These are phyloP conservation scores for Suillus occidentalis DNA, from an alignment of 768 basidiomycete genomes.

Conservation along the genomic window DNA sequence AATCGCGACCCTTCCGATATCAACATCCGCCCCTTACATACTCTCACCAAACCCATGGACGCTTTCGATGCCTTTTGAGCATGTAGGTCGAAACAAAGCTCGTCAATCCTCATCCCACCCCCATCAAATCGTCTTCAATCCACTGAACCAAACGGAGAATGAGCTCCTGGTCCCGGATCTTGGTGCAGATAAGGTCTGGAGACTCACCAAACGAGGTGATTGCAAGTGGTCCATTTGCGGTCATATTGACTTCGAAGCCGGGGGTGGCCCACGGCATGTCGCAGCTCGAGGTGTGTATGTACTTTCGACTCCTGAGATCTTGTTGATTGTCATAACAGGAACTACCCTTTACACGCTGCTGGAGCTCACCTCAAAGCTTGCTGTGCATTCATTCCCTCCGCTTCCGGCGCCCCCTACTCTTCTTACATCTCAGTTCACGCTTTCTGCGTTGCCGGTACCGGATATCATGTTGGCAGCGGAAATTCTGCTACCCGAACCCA, in stretches of 20 bases:
- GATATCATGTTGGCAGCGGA: conserved; percentile 66
- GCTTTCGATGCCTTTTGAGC: conserved; percentile 43
- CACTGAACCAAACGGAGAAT: conserved; percentile 42
- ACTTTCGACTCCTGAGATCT: neutral
- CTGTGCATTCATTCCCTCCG: conserved; percentile 53
- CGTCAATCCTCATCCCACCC: conserved; percentile 77
- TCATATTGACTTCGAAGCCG: conserved; percentile 48
- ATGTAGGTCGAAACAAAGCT: conserved; percentile 60
- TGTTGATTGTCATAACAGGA: conserved; percentile 38
- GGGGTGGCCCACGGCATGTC: conserved; percentile 73
- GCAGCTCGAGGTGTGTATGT: conserved; percentile 52
- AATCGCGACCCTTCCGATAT: conserved; percentile 56
- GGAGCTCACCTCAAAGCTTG: conserved; percentile 61
- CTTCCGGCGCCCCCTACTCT: conserved; percentile 39
- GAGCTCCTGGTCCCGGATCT: conserved; percentile 77
- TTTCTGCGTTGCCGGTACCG: conserved; percentile 44
- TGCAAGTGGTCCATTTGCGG: conserved; percentile 53
- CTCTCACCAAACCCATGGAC: conserved; percentile 32
- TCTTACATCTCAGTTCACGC: conserved; percentile 42
- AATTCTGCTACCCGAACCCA: conserved; percentile 58
- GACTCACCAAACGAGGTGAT: conserved; percentile 43
- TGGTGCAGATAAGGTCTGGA: conserved; percentile 68
- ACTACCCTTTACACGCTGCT: conserved; percentile 63
- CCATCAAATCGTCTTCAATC: conserved; percentile 59
- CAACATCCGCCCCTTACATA: conserved; percentile 47